These are phyloP conservation scores for Acidiella bohemica DNA, from an alignment of 495 filamentous ascomycete species.

Conservation along the genomic window DNA sequence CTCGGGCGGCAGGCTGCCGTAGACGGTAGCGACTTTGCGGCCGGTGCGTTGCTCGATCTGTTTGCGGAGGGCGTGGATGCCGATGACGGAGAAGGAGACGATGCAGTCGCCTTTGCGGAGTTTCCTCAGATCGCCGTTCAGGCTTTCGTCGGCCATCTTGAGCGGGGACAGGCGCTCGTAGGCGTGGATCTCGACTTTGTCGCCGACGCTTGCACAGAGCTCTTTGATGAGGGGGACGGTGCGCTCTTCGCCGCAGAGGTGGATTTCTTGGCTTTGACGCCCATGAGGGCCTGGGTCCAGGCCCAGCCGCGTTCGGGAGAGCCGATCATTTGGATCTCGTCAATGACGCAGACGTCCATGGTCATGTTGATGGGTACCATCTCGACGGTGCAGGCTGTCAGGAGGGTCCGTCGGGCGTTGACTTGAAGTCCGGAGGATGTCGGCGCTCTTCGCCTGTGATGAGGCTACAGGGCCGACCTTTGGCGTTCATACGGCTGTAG, in stretches of 20 bases:
- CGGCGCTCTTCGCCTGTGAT: slow-evolving; percentile 84
- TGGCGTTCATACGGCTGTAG: slow-evolving; percentile 63
- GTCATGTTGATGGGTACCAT: slow-evolving; percentile 64
- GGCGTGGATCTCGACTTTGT: slow-evolving; percentile 62
- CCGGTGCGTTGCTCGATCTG: slow-evolving; percentile 65
- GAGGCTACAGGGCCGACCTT: slow-evolving; percentile 60
- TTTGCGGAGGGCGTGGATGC: slow-evolving; percentile 65
- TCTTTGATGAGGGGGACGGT: slow-evolving; percentile 66
- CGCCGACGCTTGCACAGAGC: slow-evolving; percentile 67
- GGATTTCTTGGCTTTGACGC: slow-evolving; percentile 73
- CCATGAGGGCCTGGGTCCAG: slow-evolving; percentile 89
- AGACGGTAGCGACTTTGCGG: slow-evolving; percentile 76
- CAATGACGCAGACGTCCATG: slow-evolving; percentile 87
- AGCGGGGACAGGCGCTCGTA: slow-evolving; percentile 77
- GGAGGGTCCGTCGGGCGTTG: slow-evolving; percentile 21
- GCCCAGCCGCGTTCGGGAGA: slow-evolving; percentile 76
- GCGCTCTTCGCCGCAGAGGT: slow-evolving; percentile 85
- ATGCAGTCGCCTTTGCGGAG: slow-evolving; percentile 84
- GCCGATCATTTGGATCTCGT: slow-evolving; percentile 97
- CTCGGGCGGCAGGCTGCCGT: slow-evolving; percentile 84
- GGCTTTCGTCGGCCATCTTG: slow-evolving; percentile 44
- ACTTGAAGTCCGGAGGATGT: slow-evolving; percentile 34
- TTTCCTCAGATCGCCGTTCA: slow-evolving; percentile 46
- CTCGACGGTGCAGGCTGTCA: slow-evolving; percentile 86
- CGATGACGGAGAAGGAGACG: slow-evolving; percentile 67